phyloP scores from a whole-genome alignment of 2,329 filamentous ascomycete genomes.

The Cordyceps tenuipes region DNA sequence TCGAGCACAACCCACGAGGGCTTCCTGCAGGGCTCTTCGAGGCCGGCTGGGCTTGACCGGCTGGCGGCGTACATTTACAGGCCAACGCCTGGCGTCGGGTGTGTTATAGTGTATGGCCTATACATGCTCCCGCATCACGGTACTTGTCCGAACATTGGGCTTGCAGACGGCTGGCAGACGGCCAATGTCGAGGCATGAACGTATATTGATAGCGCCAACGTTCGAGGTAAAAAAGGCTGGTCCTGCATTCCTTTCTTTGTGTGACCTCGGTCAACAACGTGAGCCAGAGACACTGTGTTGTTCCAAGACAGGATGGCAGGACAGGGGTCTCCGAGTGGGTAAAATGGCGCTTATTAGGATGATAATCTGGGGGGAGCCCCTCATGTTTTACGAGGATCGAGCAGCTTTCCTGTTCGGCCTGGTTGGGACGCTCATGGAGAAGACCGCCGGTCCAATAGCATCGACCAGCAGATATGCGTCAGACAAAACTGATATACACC shows the following conservation, averaged over 20 bases:
- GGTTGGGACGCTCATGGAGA: neutral
- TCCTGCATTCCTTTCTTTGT: neutral
- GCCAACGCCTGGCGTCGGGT: too few relatives aligned
- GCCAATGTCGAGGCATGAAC: too few relatives aligned
- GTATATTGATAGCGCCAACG: too few relatives aligned
- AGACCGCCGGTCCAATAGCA: neutral
- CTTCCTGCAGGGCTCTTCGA: too few relatives aligned
- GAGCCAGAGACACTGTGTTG: constrained; percentile 1
- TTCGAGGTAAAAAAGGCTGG: neutral
- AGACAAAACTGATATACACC: neutral
- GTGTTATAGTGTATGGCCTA: too few relatives aligned
- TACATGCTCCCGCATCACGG: too few relatives aligned
- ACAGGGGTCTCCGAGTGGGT: neutral
- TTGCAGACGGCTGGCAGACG: too few relatives aligned
- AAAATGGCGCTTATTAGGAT: neutral
- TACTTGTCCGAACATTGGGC: too few relatives aligned
- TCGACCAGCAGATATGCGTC: neutral
- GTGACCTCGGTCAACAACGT: neutral
- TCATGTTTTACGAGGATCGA: too few relatives aligned
- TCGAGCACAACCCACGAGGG: too few relatives aligned
- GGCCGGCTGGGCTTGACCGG: too few relatives aligned
- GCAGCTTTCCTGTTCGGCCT: neutral
- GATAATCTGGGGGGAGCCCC: neutral
- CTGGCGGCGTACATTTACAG: too few relatives aligned
- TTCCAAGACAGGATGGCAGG: neutral